Evolutionary conservation across 345 rosid genomes (phyloP).

Genomic region (Abelmoschus esculentus): DNA sequence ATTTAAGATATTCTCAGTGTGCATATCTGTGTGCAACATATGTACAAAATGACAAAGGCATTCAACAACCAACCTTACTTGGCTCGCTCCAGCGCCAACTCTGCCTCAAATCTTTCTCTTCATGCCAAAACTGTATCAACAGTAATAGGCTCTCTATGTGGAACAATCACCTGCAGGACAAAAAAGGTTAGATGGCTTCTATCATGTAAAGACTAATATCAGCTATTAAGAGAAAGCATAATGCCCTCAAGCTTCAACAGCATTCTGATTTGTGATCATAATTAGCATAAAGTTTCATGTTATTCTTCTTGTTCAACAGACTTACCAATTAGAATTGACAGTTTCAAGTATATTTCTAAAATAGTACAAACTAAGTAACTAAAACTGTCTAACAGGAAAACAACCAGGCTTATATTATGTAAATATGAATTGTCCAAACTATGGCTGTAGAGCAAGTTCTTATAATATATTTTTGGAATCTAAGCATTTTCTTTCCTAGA

Average conservation of each 20-base stretch:
- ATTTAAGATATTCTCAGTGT: too few relatives aligned
- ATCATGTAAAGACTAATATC: neutral
- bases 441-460: too few relatives aligned
- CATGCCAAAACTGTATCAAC: constrained; percentile 21
- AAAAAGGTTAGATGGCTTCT: neutral
- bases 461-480: too few relatives aligned
- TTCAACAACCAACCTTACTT: constrained; percentile 48
- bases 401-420: neutral
- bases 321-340: neutral
- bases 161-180: neutral
- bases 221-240: neutral
- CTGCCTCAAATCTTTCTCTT: constrained; percentile 97
- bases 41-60: too few relatives aligned
- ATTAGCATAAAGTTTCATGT: too few relatives aligned
- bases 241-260: neutral
- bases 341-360: neutral
- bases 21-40: too few relatives aligned
- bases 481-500: too few relatives aligned
- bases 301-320: neutral
- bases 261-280: too few relatives aligned
- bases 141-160: neutral
- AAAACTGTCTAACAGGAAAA: neutral
- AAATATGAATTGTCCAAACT: neutral
- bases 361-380: neutral
- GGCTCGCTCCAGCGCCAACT: constrained; percentile 92